Conservation (phyloP, 768 basidiomycete species). For the Lactarius quietus region DNA sequence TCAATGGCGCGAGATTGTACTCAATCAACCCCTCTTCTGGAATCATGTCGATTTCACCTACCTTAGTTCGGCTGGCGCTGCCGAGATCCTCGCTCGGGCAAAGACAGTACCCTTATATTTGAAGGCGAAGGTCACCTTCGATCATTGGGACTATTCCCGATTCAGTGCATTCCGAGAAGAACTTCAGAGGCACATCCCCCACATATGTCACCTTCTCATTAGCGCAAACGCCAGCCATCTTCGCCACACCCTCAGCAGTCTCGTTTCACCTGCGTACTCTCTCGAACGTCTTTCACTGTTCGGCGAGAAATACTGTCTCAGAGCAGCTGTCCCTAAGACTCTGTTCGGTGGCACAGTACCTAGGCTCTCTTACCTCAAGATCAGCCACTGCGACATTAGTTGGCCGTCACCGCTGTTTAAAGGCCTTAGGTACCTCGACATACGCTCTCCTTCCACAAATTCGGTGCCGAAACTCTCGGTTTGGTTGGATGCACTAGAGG, state of each 20-base stretch:
- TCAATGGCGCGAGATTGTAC: too few species aligned
- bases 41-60: too few species aligned
- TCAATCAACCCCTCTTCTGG: too few species aligned
- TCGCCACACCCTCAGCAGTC: neutral
- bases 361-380: neutral
- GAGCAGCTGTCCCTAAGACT: neutral
- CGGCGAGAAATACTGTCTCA: neutral
- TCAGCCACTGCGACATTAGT: too few species aligned
- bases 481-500: conserved; percentile 5
- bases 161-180: neutral
- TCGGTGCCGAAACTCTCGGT: neutral
- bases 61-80: too few species aligned
- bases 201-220: too few species aligned
- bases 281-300: neutral
- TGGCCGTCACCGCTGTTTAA: conserved; percentile 10
- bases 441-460: neutral
- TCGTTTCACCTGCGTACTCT: neutral
- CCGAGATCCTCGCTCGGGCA: too few species aligned
- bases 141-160: neutral
- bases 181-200: neutral
- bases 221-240: neutral
- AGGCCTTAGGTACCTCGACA: neutral
- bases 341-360: neutral
- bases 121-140: neutral
- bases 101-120: neutral